Evolutionary conservation across 2,329 filamentous ascomycete genomes (phyloP).

Genomic region (Colletotrichum tanaceti): DNA sequence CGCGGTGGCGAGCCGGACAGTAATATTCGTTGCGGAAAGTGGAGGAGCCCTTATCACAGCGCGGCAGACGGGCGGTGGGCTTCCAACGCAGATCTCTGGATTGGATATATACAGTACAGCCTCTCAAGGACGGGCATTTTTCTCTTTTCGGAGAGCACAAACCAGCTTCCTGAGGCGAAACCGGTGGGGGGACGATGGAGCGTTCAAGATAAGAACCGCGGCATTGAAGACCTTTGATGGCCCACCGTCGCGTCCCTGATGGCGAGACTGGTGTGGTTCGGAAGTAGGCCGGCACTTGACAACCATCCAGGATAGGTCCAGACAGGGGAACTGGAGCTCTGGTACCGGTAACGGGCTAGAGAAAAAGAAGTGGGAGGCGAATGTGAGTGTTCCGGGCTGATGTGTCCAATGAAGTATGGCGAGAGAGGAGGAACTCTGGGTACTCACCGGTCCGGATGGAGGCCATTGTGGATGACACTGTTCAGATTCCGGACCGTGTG

Average conservation of each 20-base stretch:
- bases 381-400: constrained; percentile 26
- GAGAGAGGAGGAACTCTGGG: background rate
- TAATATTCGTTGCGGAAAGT: constrained; percentile 38
- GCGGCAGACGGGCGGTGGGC: constrained; percentile 15
- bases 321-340: constrained; percentile 33
- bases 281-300: constrained; percentile 34
- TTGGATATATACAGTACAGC: constrained; percentile 5
- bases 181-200: constrained; percentile 35
- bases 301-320: constrained; percentile 31
- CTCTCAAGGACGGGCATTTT: constrained; percentile 7
- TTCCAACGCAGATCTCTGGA: constrained; percentile 29
- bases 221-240: constrained; percentile 28
- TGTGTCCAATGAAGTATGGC: constrained; percentile 17
- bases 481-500: constrained; percentile 8
- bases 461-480: constrained; percentile 16
- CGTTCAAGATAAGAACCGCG: constrained; percentile 33
- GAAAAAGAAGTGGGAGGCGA: constrained; percentile 27
- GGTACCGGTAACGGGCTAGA: constrained; percentile 30
- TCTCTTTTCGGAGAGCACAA: constrained; percentile 22
- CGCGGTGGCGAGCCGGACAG: constrained; percentile 28
- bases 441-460: constrained; percentile 20
- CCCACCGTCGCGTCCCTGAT: constrained; percentile 32
- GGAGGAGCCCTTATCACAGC: constrained; percentile 39
- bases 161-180: constrained; percentile 33
- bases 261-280: constrained; percentile 34